Conservation (phyloP, 257 asterid genomes). For the Anisodus tanguticus region DNA sequence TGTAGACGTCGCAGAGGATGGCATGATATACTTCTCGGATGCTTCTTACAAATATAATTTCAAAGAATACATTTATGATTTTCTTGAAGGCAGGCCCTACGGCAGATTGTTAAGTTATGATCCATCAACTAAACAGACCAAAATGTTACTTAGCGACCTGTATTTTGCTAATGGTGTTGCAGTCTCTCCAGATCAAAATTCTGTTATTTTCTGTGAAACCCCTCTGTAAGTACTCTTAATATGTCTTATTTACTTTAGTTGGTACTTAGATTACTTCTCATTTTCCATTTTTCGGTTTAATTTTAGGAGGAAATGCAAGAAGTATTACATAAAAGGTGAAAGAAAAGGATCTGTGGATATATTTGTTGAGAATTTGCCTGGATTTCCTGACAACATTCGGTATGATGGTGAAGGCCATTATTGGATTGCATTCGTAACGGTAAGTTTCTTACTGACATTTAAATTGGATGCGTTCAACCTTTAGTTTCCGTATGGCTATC, state of each 20-base stretch:
- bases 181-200: constrained; percentile 63
- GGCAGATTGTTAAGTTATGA: constrained; percentile 80
- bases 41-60: constrained; percentile 61
- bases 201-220: constrained; percentile 76
- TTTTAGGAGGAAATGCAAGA: constrained; percentile 68
- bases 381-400: constrained; percentile 80
- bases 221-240: constrained; percentile 50
- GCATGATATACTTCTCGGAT: constrained; percentile 79
- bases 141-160: constrained; percentile 53
- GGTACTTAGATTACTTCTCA: neutral
- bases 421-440: constrained; percentile 71
- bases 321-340: constrained; percentile 63
- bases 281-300: neutral
- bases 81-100: constrained; percentile 65
- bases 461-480: neutral
- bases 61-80: constrained; percentile 40
- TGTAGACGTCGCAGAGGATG: constrained; percentile 65
- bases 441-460: constrained; percentile 25
- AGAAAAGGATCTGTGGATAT: constrained; percentile 57
- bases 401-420: constrained; percentile 84
- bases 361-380: constrained; percentile 76
- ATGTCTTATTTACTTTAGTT: neutral
- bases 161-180: constrained; percentile 84
- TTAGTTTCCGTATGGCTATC: neutral
- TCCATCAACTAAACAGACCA: constrained; percentile 69